phyloP scores from a whole-genome alignment of 805 yeast genomes.

The Zygosaccharomyces bisporus region DNA sequence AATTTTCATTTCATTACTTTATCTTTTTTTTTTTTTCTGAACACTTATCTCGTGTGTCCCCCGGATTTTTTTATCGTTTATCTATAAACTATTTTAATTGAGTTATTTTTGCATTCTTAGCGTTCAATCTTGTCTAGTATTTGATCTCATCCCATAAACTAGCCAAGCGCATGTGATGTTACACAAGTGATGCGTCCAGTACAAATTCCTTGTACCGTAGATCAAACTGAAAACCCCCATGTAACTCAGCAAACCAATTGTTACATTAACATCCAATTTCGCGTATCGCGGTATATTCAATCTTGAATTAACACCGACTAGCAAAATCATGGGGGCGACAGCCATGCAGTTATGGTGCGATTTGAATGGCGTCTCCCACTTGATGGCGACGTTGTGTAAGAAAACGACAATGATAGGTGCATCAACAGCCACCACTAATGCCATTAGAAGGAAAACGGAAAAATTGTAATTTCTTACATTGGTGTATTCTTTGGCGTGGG shows the following conservation, averaged over 20 bases:
- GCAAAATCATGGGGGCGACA: conserved; percentile 62
- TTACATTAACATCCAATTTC: conserved; percentile 32
- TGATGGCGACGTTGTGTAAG: conserved; percentile 69
- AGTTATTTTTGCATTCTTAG: background rate
- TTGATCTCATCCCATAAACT: conserved; percentile 7
- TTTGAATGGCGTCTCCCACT: conserved; percentile 80
- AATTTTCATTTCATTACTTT: background rate
- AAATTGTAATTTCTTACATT: conserved; percentile 55
- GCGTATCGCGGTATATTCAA: conserved; percentile 40
- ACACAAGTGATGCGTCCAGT: conserved; percentile 74
- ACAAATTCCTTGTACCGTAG: conserved; percentile 79
- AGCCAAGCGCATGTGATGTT: conserved; percentile 54
- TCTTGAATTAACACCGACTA: conserved; percentile 55
- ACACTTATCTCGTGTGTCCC: too few relatives aligned
- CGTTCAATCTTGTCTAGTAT: background rate
- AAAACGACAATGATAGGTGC: conserved; percentile 77
- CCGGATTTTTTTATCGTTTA: background rate
- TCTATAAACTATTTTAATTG: background rate
- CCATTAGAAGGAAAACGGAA: conserved; percentile 61
- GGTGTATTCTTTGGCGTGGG: conserved; percentile 11
- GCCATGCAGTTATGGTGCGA: conserved; percentile 84
- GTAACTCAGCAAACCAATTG: conserved; percentile 45
- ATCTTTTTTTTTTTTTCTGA: background rate
- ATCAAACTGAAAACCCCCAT: conserved; percentile 57
- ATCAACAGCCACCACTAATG: conserved; percentile 77